Conservation (phyloP, 2,329 filamentous ascomycete genomes). For the Trichoderma guizhouense region DNA sequence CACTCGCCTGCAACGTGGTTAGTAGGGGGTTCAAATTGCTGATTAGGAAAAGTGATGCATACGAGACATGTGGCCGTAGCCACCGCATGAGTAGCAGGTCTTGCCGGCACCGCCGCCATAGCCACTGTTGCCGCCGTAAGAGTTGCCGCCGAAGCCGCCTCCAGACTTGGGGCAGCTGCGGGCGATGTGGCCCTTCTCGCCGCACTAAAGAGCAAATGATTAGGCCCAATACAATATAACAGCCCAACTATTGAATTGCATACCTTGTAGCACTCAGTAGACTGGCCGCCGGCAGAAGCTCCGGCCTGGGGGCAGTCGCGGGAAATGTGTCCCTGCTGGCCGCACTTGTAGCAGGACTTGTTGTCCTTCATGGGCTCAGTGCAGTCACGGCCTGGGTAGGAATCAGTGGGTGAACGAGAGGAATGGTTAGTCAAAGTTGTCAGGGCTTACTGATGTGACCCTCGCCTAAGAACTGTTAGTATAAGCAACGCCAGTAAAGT, state of each 20-base stretch:
- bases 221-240: neutral
- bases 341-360: conserved; percentile 75
- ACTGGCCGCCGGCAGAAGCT: conserved; percentile 38
- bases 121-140: conserved; percentile 39
- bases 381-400: conserved; percentile 76
- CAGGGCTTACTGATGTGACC: conserved; percentile 71
- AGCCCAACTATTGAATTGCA: neutral
- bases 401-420: neutral
- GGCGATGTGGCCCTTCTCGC: conserved; percentile 93
- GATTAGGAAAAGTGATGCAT: conserved; percentile 31
- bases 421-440: neutral
- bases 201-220: conserved; percentile 58
- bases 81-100: conserved; percentile 98
- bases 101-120: conserved; percentile 59
- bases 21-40: conserved; percentile 11
- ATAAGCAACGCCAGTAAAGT: conserved; percentile 1
- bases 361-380: conserved; percentile 83
- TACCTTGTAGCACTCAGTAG: conserved; percentile 86
- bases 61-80: conserved; percentile 94
- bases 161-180: conserved; percentile 73
- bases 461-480: conserved; percentile 43
- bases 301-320: conserved; percentile 71
- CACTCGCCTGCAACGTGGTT: conserved; percentile 64
- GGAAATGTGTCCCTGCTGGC: conserved; percentile 83
- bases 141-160: conserved; percentile 47